Percentiles rank a stretch among this genome's conserved stretches.
phyloP scores from a whole-genome alignment of 331 rosid species.

The Malus hybrid region DNA sequence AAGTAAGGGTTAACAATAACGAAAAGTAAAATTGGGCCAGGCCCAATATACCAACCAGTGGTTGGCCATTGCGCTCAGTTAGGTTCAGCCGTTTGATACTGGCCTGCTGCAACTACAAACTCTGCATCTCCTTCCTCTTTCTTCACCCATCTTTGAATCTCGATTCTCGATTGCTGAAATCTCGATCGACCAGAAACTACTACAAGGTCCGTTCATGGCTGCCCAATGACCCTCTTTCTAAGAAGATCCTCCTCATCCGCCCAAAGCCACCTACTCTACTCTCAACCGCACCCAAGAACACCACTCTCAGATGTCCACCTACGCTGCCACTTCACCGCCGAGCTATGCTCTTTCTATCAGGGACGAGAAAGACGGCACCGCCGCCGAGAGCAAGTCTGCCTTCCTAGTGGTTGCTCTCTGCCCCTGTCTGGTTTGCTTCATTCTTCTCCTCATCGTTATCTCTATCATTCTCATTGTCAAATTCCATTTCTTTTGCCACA shows the following conservation, averaged over 20 bases:
- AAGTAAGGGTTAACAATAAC: too few species aligned
- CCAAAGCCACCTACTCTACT: slow-evolving; percentile 6
- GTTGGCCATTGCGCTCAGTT: not conserved
- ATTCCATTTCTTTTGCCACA: slow-evolving; percentile 74
- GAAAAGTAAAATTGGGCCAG: not conserved
- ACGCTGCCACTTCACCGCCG: slow-evolving; percentile 38
- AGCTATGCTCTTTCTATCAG: slow-evolving; percentile 35
- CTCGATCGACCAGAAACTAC: not conserved
- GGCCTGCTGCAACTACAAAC: not conserved
- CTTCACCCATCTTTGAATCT: too few species aligned
- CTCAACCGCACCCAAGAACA: not conserved
- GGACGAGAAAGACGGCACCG: slow-evolving; percentile 25
- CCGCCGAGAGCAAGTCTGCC: slow-evolving; percentile 37
- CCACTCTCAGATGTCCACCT: slow-evolving; percentile 33
- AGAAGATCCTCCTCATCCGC: slow-evolving; percentile 21
- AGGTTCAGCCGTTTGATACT: not conserved
- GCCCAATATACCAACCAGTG: not conserved
- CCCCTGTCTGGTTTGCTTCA: slow-evolving; percentile 77
- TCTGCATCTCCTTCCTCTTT: too few species aligned
- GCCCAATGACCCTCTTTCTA: slow-evolving; percentile 39
- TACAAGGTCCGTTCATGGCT: slow-evolving; percentile 34
- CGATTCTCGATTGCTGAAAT: not conserved
- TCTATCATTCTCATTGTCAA: slow-evolving; percentile 59
- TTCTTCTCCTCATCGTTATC: slow-evolving; percentile 43
- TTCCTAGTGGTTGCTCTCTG: slow-evolving; percentile 70